Conservation (phyloP, 2,329 filamentous ascomycete species). For the Raffaelea arxii region DNA sequence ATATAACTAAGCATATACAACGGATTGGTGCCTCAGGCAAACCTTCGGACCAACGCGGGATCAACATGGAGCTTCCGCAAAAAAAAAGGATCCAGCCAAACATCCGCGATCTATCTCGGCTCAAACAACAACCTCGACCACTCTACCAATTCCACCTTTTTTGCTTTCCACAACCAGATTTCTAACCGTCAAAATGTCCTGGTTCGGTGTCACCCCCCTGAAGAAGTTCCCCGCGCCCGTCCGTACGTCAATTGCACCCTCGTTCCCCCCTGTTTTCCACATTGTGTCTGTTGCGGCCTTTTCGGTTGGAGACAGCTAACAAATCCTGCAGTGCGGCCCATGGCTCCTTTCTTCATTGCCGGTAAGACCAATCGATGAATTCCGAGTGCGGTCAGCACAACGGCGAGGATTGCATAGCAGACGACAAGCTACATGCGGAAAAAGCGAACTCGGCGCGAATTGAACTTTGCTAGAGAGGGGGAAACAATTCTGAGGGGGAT, state of each 20-base stretch:
- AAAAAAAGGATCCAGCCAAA: conserved; percentile 11
- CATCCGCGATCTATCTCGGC: conserved; percentile 19
- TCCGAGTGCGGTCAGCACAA: no score
- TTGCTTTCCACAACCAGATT: not conserved
- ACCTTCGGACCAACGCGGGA: conserved; percentile 5
- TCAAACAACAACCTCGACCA: conserved; percentile 19
- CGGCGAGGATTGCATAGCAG: no score
- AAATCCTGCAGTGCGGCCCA: conserved; percentile 62
- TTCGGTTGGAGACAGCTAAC: conserved; percentile 2
- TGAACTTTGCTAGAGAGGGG: no score
- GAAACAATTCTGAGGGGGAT: no score
- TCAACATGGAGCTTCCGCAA: not conserved
- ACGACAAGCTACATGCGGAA: no score
- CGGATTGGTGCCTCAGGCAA: conserved; percentile 2
- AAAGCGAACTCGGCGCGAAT: no score
- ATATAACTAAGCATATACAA: not conserved
- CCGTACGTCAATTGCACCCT: conserved; percentile 49
- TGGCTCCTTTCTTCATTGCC: conserved; percentile 89
- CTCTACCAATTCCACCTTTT: conserved; percentile 10
- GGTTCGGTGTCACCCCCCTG: conserved; percentile 53
- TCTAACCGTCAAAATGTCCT: conserved; percentile 53
- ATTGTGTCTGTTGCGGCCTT: conserved; percentile 18
- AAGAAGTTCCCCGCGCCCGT: conserved; percentile 77
- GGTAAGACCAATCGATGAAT: conserved; percentile 56
- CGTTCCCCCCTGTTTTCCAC: no score